A percentile compares a stretch with the other conserved stretches of the same genome.
phyloP scores from a whole-genome alignment of 2,329 filamentous ascomycete species.

The Tolypocladium cylindrosporum region DNA sequence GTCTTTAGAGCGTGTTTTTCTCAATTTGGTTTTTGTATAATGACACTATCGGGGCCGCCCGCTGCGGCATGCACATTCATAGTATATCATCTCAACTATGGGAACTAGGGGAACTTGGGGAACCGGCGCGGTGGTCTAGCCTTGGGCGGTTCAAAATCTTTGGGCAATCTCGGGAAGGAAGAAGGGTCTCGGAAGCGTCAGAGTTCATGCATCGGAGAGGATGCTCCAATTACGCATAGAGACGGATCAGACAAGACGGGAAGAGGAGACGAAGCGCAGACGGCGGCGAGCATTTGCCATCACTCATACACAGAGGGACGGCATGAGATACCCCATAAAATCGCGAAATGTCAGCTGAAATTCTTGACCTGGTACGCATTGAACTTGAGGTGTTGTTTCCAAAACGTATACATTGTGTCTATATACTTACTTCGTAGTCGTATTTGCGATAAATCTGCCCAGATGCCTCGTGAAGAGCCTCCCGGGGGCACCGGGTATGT shows the following conservation, averaged over 20 bases:
- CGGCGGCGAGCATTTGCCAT: neutral
- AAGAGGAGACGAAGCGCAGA: neutral
- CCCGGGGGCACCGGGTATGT: neutral
- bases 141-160: neutral
- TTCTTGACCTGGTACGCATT: neutral
- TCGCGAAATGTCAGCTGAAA: neutral
- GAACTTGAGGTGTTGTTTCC: neutral
- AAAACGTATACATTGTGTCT: neutral
- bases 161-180: neutral
- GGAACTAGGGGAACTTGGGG: neutral
- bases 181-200: neutral
- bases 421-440: neutral
- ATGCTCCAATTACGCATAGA: neutral
- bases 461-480: neutral
- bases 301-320: neutral
- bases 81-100: neutral
- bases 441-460: neutral
- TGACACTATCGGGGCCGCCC: neutral
- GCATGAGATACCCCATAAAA: neutral
- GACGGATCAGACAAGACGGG: neutral
- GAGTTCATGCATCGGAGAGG: neutral
- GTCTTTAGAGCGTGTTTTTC: conserved; percentile 7
- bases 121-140: neutral
- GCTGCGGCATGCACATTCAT: neutral
- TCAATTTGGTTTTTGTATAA: conserved; percentile 6